phyloP scores from a whole-genome alignment of 192 early-diverging fungal genomes.

The Rhizoclosmatium globosum region DNA sequence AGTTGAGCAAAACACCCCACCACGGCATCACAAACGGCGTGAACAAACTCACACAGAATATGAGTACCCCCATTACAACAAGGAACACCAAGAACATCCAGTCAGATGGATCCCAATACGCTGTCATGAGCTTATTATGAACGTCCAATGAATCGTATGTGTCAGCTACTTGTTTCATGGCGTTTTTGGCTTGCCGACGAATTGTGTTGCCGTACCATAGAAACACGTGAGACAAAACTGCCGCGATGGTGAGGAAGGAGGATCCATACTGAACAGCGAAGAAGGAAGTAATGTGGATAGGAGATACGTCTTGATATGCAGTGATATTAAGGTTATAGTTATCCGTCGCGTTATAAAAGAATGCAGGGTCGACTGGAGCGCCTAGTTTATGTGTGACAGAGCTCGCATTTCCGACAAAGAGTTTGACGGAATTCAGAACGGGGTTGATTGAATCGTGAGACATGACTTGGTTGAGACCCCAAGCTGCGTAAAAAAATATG shows the following conservation, averaged over 20 bases:
- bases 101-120: constrained; percentile 43
- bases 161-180: constrained; percentile 26
- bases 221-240: constrained; percentile 63
- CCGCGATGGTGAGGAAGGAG: constrained; percentile 58
- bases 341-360: neutral
- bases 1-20: constrained; percentile 46
- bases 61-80: constrained; percentile 22
- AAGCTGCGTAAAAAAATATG: neutral
- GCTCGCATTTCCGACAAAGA: constrained; percentile 27
- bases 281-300: constrained; percentile 32
- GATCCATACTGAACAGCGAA: constrained; percentile 37
- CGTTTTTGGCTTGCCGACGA: constrained; percentile 15
- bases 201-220: constrained; percentile 64
- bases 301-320: constrained; percentile 22
- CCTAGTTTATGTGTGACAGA: constrained; percentile 8
- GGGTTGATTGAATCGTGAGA: neutral
- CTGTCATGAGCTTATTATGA: constrained; percentile 26
- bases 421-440: constrained; percentile 15
- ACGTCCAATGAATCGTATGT: constrained; percentile 15
- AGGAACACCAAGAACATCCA: constrained; percentile 30
- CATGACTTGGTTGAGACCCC: neutral
- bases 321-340: constrained; percentile 28
- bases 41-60: neutral
- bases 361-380: neutral
- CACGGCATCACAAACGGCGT: constrained; percentile 30